Evolutionary conservation across 148 eudicot genomes (phyloP).

Genomic region (Chenopodium suecicum): DNA sequence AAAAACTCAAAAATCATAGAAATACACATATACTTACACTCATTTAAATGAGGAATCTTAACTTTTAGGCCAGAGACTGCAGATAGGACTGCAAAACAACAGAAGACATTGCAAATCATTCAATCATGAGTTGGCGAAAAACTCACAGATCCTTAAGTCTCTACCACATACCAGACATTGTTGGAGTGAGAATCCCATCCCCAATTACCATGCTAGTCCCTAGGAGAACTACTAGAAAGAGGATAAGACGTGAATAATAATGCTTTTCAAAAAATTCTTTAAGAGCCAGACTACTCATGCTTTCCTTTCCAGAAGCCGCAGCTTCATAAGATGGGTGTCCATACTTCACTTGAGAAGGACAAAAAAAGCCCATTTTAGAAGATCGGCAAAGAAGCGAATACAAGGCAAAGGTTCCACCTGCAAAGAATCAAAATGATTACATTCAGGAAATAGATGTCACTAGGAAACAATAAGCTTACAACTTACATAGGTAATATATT

Average conservation of each 20-base stretch:
- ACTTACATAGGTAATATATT: slow-evolving; percentile 15
- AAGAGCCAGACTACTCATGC: slow-evolving; percentile 28
- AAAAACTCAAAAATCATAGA: background rate
- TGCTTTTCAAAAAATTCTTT: slow-evolving; percentile 38
- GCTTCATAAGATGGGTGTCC: slow-evolving; percentile 5
- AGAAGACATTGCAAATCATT: slow-evolving; percentile 1
- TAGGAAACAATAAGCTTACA: background rate
- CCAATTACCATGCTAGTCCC: slow-evolving; percentile 56
- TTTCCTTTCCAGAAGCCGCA: slow-evolving; percentile 25
- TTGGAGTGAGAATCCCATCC: slow-evolving; percentile 54
- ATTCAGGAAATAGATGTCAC: slow-evolving; percentile 5
- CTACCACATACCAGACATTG: slow-evolving; percentile 44
- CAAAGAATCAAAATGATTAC: background rate
- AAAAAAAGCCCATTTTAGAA: slow-evolving; percentile 33
- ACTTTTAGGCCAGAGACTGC: slow-evolving; percentile 47
- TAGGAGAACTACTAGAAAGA: slow-evolving; percentile 43
- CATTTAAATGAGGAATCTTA: slow-evolving; percentile 37
- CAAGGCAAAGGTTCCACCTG: slow-evolving; percentile 59
- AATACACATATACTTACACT: slow-evolving; percentile 28
- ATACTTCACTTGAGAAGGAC: slow-evolving; percentile 26
- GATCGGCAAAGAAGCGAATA: slow-evolving; percentile 47
- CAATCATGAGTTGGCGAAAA: background rate
- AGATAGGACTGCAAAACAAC: slow-evolving; percentile 44
- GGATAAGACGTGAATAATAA: slow-evolving; percentile 32
- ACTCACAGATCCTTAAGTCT: background rate